phyloP scores from a whole-genome alignment of 2,329 filamentous ascomycete species.

The Colletotrichum trifolii region DNA sequence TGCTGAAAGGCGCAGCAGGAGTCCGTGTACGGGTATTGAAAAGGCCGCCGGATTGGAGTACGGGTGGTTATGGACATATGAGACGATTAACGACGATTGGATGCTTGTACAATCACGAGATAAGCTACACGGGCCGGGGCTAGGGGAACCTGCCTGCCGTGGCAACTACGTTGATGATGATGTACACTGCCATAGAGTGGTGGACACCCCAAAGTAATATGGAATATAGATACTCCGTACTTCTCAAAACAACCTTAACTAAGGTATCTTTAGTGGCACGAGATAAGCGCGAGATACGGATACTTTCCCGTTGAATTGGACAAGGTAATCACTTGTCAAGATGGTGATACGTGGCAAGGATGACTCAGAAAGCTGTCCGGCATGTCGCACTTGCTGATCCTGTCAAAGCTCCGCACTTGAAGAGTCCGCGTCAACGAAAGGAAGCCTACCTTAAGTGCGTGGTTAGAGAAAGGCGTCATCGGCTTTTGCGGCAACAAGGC shows the following conservation, averaged over 20 bases:
- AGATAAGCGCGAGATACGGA: too few relatives aligned
- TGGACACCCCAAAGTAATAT: neutral
- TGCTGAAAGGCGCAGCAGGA: conserved; percentile 20
- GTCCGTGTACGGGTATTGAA: conserved; percentile 1
- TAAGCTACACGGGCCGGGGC: neutral
- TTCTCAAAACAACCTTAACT: too few relatives aligned
- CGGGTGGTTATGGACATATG: conserved; percentile 21
- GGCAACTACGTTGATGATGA: neutral
- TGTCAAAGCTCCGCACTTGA: neutral
- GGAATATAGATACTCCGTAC: neutral
- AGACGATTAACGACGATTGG: conserved; percentile 29
- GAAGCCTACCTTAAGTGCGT: conserved; percentile 1
- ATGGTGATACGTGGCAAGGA: neutral
- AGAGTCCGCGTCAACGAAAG: conserved; percentile 6
- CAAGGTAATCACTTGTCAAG: neutral
- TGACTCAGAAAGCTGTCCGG: neutral
- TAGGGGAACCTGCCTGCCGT: neutral
- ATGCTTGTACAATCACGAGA: conserved; percentile 32
- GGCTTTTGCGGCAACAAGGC: conserved; percentile 31
- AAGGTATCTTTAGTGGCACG: too few relatives aligned
- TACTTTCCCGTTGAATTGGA: too few relatives aligned
- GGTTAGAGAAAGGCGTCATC: conserved; percentile 14
- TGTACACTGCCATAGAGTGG: conserved; percentile 19
- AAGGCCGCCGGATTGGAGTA: neutral
- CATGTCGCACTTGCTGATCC: neutral